Evolutionary conservation across 2,329 filamentous ascomycete species (phyloP).

Genomic region (Colletotrichum cordylinicola): DNA sequence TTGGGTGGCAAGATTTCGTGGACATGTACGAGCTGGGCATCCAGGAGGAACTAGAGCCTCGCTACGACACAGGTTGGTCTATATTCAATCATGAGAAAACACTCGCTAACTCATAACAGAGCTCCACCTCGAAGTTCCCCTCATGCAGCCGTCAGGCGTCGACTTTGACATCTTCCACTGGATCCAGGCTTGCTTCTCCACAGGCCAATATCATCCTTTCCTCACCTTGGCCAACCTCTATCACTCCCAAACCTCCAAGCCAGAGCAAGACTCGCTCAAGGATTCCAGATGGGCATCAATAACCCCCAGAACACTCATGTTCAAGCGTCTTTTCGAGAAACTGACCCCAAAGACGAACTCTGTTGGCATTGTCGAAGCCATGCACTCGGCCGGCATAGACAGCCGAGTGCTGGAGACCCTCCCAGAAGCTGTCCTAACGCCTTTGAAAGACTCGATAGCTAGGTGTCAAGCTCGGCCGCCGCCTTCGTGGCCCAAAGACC

Average conservation of each 20-base stretch:
- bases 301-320: constrained; percentile 72
- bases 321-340: constrained; percentile 70
- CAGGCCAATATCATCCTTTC: constrained; percentile 40
- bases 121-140: constrained; percentile 24
- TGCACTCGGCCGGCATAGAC: constrained; percentile 74
- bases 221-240: constrained; percentile 52
- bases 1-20: constrained; percentile 68
- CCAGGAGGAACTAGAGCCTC: constrained; percentile 49
- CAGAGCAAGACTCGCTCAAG: constrained; percentile 38
- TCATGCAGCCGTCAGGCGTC: constrained; percentile 34
- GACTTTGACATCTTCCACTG: constrained; percentile 53
- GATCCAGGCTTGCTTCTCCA: constrained; percentile 54
- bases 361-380: constrained; percentile 73
- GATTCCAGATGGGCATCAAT: constrained; percentile 50
- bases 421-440: constrained; percentile 82
- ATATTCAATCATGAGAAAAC: not conserved
- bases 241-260: constrained; percentile 40
- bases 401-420: constrained; percentile 76
- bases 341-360: constrained; percentile 57
- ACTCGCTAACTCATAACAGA: constrained; percentile 30
- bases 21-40: constrained; percentile 58
- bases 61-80: constrained; percentile 44
- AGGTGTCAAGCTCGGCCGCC: constrained; percentile 84
- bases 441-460: constrained; percentile 84
- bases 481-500: constrained; percentile 72